Percentiles rank a stretch among this genome's conserved stretches.
These are phyloP conservation scores for Pichia cephalocereana DNA, from an alignment of 805 yeast genomes.

Conservation along the genomic window DNA sequence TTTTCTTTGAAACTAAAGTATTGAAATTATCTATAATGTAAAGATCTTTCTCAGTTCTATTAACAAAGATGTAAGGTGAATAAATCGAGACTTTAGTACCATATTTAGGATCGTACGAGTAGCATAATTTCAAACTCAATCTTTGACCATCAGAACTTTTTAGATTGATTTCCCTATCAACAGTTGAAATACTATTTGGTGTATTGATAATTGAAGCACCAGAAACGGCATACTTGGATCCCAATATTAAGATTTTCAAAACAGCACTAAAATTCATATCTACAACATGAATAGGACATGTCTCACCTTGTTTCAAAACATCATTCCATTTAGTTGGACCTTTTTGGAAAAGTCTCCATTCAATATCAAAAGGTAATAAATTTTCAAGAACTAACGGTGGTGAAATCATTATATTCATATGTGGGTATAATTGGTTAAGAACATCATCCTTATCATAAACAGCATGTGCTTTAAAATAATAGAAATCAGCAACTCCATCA, in stretches of 20 bases:
- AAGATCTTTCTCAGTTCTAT: constrained; percentile 65
- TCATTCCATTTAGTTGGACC: constrained; percentile 62
- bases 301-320: constrained; percentile 50
- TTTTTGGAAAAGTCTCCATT: constrained; percentile 70
- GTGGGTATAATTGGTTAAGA: constrained; percentile 70
- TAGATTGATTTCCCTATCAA: constrained; percentile 37
- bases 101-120: constrained; percentile 42
- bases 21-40: constrained; percentile 49
- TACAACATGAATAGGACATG: constrained; percentile 73
- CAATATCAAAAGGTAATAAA: constrained; percentile 71
- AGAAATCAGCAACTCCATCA: constrained; percentile 25
- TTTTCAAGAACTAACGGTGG: constrained; percentile 86
- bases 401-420: constrained; percentile 63
- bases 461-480: constrained; percentile 67
- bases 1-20: constrained; percentile 33
- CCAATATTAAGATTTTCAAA: constrained; percentile 56
- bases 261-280: constrained; percentile 50
- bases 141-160: constrained; percentile 55
- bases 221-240: constrained; percentile 51
- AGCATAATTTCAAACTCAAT: constrained; percentile 55
- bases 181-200: constrained; percentile 24
- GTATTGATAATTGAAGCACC: constrained; percentile 70
- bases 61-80: constrained; percentile 77
- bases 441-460: constrained; percentile 58
- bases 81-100: constrained; percentile 63